Evolutionary conservation across 2,329 filamentous ascomycete genomes (phyloP), one percentile per base, ranked within the genome.

Genomic region (Ophiostoma montium): DNA sequence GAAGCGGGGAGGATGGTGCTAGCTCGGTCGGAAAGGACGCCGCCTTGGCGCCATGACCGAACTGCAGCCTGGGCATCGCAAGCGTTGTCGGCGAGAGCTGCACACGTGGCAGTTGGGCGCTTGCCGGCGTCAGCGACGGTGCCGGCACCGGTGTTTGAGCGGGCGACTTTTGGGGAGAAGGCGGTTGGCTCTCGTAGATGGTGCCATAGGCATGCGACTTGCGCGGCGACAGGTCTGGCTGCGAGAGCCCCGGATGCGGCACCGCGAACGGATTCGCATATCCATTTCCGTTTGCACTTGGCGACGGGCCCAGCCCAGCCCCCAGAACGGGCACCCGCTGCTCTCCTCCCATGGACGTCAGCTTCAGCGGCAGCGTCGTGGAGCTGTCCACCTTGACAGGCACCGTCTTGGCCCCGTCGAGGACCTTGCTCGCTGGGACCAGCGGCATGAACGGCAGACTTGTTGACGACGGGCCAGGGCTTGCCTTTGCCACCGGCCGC

Each of bases 231-330:
- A 64, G 64, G 44, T 64, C 58, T 3, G 67, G 67, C 18, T 67
- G 67, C 2, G 63, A 65, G 21, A 70, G 57, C 47, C 56, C 65
- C 11, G 68, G 67, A 51, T 69, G 67, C 19, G 65, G 63, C 5
- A 65, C 67, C n/a, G 66, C 66, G 53, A 69, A 70, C 3, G 67
- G 63, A 44, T 70, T 64, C 51, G 56, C 56, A 16, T 60, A 58
- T 7, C 58, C 60, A n/a, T 43, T 5, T 9, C 38, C 41, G 16
- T 33, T 54, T 15, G 18, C 8, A 11, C 7, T 35, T 18, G 21
- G 30, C n/a, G n/a, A 11, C 21, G 39, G 39, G 15, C 39, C 39
- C 16, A 8, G 3, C n/a, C 15, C 39, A 42, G 9, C 16, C 23
- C 39, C 39, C 39, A 42, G 15, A 10, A 42, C 23, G 23, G 39